A percentile compares a stretch with the other conserved stretches of the same genome.
Evolutionary conservation across 257 asterid species (phyloP).

Genomic region (Handroanthus guayacan): DNA sequence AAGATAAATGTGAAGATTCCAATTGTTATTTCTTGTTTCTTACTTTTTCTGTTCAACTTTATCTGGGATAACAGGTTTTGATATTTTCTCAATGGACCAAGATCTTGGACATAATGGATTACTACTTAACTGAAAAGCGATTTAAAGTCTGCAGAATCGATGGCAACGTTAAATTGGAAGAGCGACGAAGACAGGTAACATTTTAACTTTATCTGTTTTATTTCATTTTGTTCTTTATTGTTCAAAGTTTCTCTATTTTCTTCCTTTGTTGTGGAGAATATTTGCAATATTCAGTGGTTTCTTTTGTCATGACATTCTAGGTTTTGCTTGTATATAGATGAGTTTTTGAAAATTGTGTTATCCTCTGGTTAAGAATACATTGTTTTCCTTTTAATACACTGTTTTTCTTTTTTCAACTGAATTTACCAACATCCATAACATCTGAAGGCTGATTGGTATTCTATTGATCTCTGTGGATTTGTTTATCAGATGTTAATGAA

Average conservation of each 20-base stretch:
- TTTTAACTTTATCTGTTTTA: background rate
- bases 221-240: slow-evolving; percentile 7
- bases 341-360: slow-evolving; percentile 14
- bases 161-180: slow-evolving; percentile 82
- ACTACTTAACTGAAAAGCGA: slow-evolving; percentile 88
- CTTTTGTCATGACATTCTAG: background rate
- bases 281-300: background rate
- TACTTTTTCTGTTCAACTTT: slow-evolving; percentile 10
- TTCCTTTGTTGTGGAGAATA: background rate
- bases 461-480: background rate
- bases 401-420: background rate
- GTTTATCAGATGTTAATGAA: background rate
- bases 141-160: slow-evolving; percentile 89
- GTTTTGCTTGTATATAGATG: background rate
- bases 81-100: slow-evolving; percentile 98
- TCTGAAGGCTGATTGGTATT: slow-evolving; percentile 21
- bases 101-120: slow-evolving; percentile 91
- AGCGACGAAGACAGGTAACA: slow-evolving; percentile 80
- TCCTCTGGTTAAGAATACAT: slow-evolving; percentile 2
- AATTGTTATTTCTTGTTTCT: background rate
- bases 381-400: background rate
- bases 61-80: slow-evolving; percentile 68
- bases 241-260: background rate
- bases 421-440: background rate
- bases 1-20: background rate